phyloP scores from a whole-genome alignment of 2,329 filamentous ascomycete genomes.

The Elsinoe perseae region DNA sequence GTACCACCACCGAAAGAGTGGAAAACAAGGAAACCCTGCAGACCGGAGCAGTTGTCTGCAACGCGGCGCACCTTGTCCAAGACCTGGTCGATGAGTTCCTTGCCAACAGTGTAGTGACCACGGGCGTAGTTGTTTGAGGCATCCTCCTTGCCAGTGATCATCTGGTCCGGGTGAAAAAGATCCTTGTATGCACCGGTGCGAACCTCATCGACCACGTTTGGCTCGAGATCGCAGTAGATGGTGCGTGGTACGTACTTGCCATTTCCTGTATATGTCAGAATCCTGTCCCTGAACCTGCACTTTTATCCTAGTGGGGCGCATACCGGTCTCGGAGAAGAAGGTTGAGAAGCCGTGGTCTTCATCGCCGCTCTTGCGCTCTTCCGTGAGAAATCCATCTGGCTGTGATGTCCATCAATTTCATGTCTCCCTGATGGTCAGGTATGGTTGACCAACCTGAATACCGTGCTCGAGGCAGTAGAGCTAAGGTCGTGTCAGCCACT shows the following conservation, averaged over 20 bases:
- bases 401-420: slow-evolving; percentile 34
- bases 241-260: slow-evolving; percentile 98
- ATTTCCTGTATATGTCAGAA: slow-evolving; percentile 55
- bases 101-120: slow-evolving; percentile 98
- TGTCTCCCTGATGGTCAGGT: slow-evolving; percentile 15
- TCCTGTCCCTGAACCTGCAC: slow-evolving; percentile 4
- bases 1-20: slow-evolving; percentile 99
- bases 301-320: slow-evolving; percentile 55
- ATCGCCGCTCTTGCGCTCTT: slow-evolving; percentile 89
- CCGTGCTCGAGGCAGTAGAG: slow-evolving; percentile 99
- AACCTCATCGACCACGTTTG: slow-evolving; percentile 98
- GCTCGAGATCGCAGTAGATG: slow-evolving; percentile 99
- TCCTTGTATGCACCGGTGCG: slow-evolving; percentile 92
- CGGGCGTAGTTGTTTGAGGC: slow-evolving; percentile 99
- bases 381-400: slow-evolving; percentile 97
- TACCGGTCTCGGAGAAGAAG: slow-evolving; percentile 99
- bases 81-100: slow-evolving; percentile 97
- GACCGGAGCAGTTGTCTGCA: slow-evolving; percentile 94
- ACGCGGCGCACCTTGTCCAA: slow-evolving; percentile 96
- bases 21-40: slow-evolving; percentile 99
- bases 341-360: slow-evolving; percentile 98
- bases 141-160: slow-evolving; percentile 99
- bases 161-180: slow-evolving; percentile 98
- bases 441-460: slow-evolving; percentile 68
- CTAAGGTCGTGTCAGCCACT: slow-evolving; percentile 43